Base-by-base conservation (phyloP, 1,139 yeast genomes). In the Zygosaccharomyces sapae region DNA sequence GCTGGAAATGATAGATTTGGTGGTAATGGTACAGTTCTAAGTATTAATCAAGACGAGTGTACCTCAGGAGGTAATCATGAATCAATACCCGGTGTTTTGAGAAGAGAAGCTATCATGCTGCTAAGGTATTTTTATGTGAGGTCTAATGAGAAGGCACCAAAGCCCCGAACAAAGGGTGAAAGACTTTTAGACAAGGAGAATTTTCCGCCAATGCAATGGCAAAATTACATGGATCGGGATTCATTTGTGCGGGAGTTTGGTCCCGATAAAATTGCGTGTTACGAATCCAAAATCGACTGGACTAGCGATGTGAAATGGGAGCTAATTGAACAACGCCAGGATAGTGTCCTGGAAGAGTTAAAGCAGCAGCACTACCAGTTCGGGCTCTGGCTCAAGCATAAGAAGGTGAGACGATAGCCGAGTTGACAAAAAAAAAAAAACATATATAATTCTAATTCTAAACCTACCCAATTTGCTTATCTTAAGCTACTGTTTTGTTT, bases 1-100 rank as follows among this genome's bases (percentile, higher is more conserved):
- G 90, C 97, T 62, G 94, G 89, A 0, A 92, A 92, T 64, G 97
- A 92, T 55, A 69, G 98, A 43, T 92, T 92, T 70, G 98, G 98
- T 0, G 98, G 98, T 0, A 89, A 90, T 63, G 97, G 98, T 0
- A 83, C 96, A 1, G 94, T 92, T 2, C 67, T 88, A 20, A 66
- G 73, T 12, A 74, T 88, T 1, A 80, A 88, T 56, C 67, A 67
- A 3, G 89, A 83, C 52, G 54, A 59, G 0, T 53, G 63, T 4
- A 56, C 66, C 12, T 29, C 40, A 1, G 44, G 45, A 4, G 27
- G 18, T 16, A 65, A 72, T 2, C 86, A 85, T 61, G 57, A 62
- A 1, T 79, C 86, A 8, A 76, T 76, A 46, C 96, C 97, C 0
- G 97, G 97, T 0, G 71, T 92, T 6, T 71, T 81, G 57, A 69